Conservation (phyloP, 805 yeast species). For the Ogataea zsoltii region DNA sequence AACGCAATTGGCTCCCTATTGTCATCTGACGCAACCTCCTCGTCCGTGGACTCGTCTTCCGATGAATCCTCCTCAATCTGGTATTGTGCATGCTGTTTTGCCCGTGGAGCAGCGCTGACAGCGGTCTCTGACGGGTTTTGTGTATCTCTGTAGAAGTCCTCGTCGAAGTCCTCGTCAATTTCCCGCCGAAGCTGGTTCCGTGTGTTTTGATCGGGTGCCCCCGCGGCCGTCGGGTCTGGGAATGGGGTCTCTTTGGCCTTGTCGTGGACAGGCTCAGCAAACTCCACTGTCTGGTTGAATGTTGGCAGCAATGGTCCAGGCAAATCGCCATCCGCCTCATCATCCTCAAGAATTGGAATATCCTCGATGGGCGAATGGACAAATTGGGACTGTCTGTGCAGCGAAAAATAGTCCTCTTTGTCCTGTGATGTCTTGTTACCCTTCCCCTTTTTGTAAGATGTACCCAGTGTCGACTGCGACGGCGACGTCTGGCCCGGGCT, state of each 20-base stretch:
- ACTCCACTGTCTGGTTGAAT: conserved; percentile 14
- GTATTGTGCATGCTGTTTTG: conserved; percentile 4
- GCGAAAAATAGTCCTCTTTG: conserved; percentile 12
- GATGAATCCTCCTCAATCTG: conserved; percentile 20
- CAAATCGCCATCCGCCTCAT: conserved; percentile 29
- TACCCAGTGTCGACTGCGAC: background rate
- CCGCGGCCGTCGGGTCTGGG: background rate
- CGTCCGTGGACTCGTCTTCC: conserved; percentile 32
- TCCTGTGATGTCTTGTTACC: background rate
- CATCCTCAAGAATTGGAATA: conserved; percentile 33
- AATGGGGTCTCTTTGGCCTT: background rate
- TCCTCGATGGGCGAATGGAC: conserved; percentile 22
- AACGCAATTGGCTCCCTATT: conserved; percentile 1
- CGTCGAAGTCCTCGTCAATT: conserved; percentile 35
- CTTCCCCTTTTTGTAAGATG: background rate
- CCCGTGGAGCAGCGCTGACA: conserved; percentile 7
- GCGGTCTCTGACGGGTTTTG: conserved; percentile 6
- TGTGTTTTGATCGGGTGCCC: background rate
- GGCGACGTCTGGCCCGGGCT: conserved; percentile 3
- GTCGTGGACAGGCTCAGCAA: background rate
- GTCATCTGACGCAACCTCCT: conserved; percentile 7
- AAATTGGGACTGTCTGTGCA: conserved; percentile 7
- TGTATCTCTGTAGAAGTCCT: conserved; percentile 30
- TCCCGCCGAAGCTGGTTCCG: conserved; percentile 17
- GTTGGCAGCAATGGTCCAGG: conserved; percentile 30